A percentile compares a stretch with the other conserved stretches of the same genome.
Evolutionary conservation across 768 basidiomycete species (phyloP).

Genomic region (Erythrobasidium yunnanense): DNA sequence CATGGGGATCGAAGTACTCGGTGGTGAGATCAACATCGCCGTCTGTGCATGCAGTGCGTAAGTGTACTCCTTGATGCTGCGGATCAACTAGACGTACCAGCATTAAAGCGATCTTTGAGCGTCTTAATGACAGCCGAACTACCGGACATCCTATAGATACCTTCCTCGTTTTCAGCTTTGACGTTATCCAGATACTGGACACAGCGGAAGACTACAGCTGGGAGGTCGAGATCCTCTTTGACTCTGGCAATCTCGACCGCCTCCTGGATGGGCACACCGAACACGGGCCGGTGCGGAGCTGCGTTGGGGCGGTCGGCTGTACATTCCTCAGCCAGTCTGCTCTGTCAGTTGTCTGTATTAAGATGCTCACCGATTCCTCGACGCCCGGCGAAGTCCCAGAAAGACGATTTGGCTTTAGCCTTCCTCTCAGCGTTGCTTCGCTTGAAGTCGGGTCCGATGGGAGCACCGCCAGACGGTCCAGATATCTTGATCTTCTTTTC

Average conservation of each 20-base stretch:
- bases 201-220: constrained; percentile 86
- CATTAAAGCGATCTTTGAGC: constrained; percentile 84
- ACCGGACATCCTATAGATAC: constrained; percentile 80
- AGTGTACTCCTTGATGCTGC: not conserved
- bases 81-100: constrained; percentile 49
- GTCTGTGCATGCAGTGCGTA: constrained; percentile 49
- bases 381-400: constrained; percentile 80
- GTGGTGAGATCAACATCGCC: constrained; percentile 89
- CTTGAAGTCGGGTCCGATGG: constrained; percentile 83
- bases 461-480: constrained; percentile 69
- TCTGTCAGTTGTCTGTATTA: not conserved
- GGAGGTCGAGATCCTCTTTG: constrained; percentile 55
- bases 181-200: constrained; percentile 91
- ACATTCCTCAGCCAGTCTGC: not conserved
- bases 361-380: constrained; percentile 40
- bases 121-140: constrained; percentile 90
- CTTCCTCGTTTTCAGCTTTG: constrained; percentile 90
- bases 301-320: constrained; percentile 30
- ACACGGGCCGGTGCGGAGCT: constrained; percentile 59
- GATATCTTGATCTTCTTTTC: constrained; percentile 56
- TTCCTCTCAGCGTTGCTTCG: constrained; percentile 56
- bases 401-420: constrained; percentile 83
- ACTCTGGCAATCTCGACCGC: constrained; percentile 79
- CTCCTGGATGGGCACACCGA: constrained; percentile 76
- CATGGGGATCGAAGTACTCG: constrained; percentile 95